Conservation (phyloP, 345 rosid species). For the Populus euphratica region DNA sequence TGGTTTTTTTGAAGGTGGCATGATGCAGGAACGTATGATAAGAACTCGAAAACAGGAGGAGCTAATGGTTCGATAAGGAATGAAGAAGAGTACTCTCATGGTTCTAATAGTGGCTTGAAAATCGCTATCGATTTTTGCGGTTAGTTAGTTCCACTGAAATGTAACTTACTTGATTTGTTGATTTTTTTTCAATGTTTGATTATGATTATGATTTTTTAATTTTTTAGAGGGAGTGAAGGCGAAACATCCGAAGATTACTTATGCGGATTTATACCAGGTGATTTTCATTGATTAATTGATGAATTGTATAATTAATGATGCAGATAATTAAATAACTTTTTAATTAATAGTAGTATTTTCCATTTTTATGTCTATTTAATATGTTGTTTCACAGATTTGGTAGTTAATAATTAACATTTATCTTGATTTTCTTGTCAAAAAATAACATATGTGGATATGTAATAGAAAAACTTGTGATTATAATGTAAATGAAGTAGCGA, state of each 20-base stretch:
- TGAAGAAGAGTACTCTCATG: slow-evolving; percentile 74
- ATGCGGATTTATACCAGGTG: slow-evolving; percentile 75
- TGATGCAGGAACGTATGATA: slow-evolving; percentile 92
- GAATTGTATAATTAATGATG: not conserved
- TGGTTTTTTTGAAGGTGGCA: slow-evolving; percentile 63
- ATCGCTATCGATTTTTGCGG: slow-evolving; percentile 80
- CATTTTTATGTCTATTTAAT: not conserved
- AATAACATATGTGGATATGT: not conserved
- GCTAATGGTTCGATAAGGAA: slow-evolving; percentile 87
- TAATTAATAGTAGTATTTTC: not conserved
- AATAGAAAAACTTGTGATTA: not conserved
- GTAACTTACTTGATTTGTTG: not conserved
- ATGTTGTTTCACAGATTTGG: not conserved
- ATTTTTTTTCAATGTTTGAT: not conserved
- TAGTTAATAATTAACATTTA: not conserved
- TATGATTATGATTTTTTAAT: not conserved
- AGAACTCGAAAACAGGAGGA: slow-evolving; percentile 74
- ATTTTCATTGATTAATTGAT: not conserved
- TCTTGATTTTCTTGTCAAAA: not conserved
- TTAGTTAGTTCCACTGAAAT: slow-evolving; percentile 17
- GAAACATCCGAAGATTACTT: slow-evolving; percentile 70
- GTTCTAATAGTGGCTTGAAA: slow-evolving; percentile 75
- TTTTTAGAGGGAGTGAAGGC: slow-evolving; percentile 72
- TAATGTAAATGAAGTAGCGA: not conserved
- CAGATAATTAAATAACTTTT: not conserved